A percentile compares a stretch with the other conserved stretches of the same genome.
phyloP scores from a whole-genome alignment of 2,329 filamentous ascomycete genomes.

The Penicillium sp. region DNA sequence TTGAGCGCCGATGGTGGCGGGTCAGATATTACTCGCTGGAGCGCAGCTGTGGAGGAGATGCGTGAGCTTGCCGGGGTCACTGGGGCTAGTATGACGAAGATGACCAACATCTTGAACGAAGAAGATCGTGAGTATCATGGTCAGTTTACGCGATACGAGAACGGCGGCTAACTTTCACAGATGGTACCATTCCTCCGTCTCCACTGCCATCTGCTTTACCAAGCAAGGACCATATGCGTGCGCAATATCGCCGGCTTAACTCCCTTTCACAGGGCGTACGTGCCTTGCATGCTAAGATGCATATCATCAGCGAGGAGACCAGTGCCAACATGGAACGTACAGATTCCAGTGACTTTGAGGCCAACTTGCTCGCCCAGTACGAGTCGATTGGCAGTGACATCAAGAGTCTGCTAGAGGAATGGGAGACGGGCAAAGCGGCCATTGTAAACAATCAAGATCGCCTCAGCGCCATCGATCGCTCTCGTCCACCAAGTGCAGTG shows the following conservation, averaged over 20 bases:
- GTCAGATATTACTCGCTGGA: slow-evolving; percentile 72
- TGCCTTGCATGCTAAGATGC: slow-evolving; percentile 88
- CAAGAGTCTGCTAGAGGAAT: slow-evolving; percentile 70
- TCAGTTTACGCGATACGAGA: background rate
- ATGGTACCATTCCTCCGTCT: slow-evolving; percentile 45
- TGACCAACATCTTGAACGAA: slow-evolving; percentile 66
- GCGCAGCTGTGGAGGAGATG: slow-evolving; percentile 69
- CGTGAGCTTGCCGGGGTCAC: slow-evolving; percentile 58
- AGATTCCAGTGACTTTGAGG: slow-evolving; percentile 63
- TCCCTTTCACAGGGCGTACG: slow-evolving; percentile 85
- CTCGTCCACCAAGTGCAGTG: slow-evolving; percentile 46
- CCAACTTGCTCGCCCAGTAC: slow-evolving; percentile 78
- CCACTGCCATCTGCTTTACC: slow-evolving; percentile 63
- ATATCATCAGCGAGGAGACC: slow-evolving; percentile 83
- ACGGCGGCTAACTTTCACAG: slow-evolving; percentile 20
- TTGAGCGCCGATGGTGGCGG: slow-evolving; percentile 75
- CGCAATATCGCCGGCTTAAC: slow-evolving; percentile 81
- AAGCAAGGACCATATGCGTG: slow-evolving; percentile 74
- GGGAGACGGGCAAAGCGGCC: slow-evolving; percentile 81
- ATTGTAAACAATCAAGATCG: slow-evolving; percentile 75
- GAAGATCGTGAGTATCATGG: slow-evolving; percentile 62
- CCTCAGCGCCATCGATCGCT: slow-evolving; percentile 61
- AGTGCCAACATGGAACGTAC: slow-evolving; percentile 70
- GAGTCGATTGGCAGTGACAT: slow-evolving; percentile 90
- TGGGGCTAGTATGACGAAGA: slow-evolving; percentile 55